Evolutionary conservation across 2,329 filamentous ascomycete species (phyloP).

Genomic region (Talaromyces rugulosus): DNA sequence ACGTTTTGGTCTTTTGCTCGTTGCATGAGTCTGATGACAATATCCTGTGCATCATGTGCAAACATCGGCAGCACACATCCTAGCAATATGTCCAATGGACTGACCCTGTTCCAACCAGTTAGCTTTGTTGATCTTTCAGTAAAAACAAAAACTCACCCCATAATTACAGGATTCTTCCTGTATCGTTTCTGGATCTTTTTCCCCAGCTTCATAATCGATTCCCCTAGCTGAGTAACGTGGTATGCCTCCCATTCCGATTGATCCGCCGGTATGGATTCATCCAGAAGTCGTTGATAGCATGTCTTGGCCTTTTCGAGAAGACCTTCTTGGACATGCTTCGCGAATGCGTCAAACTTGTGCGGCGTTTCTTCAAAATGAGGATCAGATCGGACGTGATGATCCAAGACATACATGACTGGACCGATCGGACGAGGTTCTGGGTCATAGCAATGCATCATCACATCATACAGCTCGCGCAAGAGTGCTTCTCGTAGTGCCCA

Average conservation of each 20-base stretch:
- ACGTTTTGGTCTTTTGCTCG: conserved; percentile 64
- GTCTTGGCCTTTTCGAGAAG: conserved; percentile 69
- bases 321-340: conserved; percentile 66
- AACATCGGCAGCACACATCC: conserved; percentile 84
- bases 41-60: conserved; percentile 80
- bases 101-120: conserved; percentile 40
- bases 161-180: conserved; percentile 77
- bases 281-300: conserved; percentile 75
- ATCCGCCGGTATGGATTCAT: conserved; percentile 72
- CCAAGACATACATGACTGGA: conserved; percentile 73
- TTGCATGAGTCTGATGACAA: conserved; percentile 76
- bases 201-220: conserved; percentile 77
- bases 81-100: conserved; percentile 67
- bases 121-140: background rate
- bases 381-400: conserved; percentile 77
- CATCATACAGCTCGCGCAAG: conserved; percentile 78
- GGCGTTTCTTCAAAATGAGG: conserved; percentile 66
- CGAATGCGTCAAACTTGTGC: conserved; percentile 69
- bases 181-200: conserved; percentile 92
- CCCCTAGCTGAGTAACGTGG: conserved; percentile 84
- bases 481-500: conserved; percentile 73
- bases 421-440: conserved; percentile 78
- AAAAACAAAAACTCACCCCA: conserved; percentile 54
- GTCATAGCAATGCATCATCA: conserved; percentile 86
- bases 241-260: conserved; percentile 85